Conservation (phyloP, 2,329 filamentous ascomycete genomes). For the Pseudocercospora fijiensis region DNA sequence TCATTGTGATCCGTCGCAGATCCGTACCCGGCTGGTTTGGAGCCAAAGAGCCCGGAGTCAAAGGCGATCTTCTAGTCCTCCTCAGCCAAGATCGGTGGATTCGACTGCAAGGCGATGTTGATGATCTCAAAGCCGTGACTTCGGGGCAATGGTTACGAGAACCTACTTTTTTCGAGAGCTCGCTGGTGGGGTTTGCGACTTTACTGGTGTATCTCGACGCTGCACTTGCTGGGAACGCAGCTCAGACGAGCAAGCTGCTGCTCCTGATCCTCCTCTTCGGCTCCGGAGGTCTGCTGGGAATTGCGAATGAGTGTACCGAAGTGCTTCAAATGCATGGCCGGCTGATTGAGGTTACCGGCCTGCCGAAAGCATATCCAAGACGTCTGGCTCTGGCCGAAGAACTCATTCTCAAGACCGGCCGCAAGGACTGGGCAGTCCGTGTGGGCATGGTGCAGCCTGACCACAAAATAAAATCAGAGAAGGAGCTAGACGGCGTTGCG, state of each 20-base stretch:
- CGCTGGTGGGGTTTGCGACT: slow-evolving; percentile 55
- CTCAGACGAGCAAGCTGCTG: slow-evolving; percentile 53
- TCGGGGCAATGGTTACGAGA: slow-evolving; percentile 57
- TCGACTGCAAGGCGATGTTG: slow-evolving; percentile 53
- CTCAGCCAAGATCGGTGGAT: slow-evolving; percentile 55
- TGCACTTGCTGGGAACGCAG: slow-evolving; percentile 57
- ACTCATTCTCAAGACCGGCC: slow-evolving; percentile 39
- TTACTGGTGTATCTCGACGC: slow-evolving; percentile 58
- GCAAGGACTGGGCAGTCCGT: slow-evolving; percentile 41
- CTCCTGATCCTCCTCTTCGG: slow-evolving; percentile 54
- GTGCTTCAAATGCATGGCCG: slow-evolving; percentile 41
- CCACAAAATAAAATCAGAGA: slow-evolving; percentile 8
- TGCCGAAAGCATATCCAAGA: slow-evolving; percentile 36
- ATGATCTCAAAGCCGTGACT: slow-evolving; percentile 61
- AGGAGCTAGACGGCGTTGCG: slow-evolving; percentile 14
- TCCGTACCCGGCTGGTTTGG: slow-evolving; percentile 33
- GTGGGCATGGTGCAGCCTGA: slow-evolving; percentile 40
- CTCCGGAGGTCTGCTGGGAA: slow-evolving; percentile 45
- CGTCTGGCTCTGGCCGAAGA: slow-evolving; percentile 42
- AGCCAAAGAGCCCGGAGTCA: slow-evolving; percentile 36
- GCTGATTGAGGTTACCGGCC: slow-evolving; percentile 29
- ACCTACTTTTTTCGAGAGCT: slow-evolving; percentile 53
- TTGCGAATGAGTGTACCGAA: slow-evolving; percentile 10
- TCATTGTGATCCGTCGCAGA: slow-evolving; percentile 57
- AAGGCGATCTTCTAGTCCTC: slow-evolving; percentile 54